Conservation (phyloP, 2,329 filamentous ascomycete genomes). For the Cercospora sp. region DNA sequence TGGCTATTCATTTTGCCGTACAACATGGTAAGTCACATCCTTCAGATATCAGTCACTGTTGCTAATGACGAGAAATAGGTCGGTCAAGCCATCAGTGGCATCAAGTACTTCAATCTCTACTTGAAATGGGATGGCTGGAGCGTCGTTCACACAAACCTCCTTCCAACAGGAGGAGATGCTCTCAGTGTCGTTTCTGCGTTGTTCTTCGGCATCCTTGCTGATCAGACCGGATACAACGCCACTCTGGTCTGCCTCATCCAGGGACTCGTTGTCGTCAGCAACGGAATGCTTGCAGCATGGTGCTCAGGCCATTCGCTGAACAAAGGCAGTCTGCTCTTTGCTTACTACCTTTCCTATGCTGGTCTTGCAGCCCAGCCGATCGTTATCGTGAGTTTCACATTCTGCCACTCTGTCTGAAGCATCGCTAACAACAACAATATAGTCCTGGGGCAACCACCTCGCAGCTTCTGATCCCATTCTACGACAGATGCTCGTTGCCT, state of each 20-base stretch:
- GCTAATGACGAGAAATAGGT: background rate
- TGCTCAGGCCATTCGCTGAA: conserved; percentile 5
- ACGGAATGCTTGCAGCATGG: conserved; percentile 19
- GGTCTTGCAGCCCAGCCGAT: conserved; percentile 18
- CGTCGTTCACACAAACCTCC: conserved; percentile 19
- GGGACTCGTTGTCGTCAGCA: conserved; percentile 16
- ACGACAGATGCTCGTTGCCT: conserved; percentile 23
- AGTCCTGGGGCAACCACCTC: conserved; percentile 19
- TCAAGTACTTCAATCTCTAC: conserved; percentile 24
- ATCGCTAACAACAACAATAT: too few relatives aligned
- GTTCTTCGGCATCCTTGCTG: conserved; percentile 17
- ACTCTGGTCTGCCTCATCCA: conserved; percentile 10
- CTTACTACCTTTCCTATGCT: conserved; percentile 16
- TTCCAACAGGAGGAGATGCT: conserved; percentile 18
- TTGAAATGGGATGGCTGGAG: conserved; percentile 21
- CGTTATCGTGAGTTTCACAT: conserved; percentile 17
- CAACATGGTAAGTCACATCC: background rate
- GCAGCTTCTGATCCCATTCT: conserved; percentile 18
- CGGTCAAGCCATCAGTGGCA: conserved; percentile 14
- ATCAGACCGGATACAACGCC: conserved; percentile 15
- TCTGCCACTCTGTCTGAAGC: too few relatives aligned
- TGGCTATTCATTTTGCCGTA: conserved; percentile 18
- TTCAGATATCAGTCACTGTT: background rate
- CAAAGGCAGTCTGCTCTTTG: conserved; percentile 13
- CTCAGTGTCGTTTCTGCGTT: conserved; percentile 19